Evolutionary conservation across 495 filamentous ascomycete species (phyloP).

Genomic region (Neurospora sp.): DNA sequence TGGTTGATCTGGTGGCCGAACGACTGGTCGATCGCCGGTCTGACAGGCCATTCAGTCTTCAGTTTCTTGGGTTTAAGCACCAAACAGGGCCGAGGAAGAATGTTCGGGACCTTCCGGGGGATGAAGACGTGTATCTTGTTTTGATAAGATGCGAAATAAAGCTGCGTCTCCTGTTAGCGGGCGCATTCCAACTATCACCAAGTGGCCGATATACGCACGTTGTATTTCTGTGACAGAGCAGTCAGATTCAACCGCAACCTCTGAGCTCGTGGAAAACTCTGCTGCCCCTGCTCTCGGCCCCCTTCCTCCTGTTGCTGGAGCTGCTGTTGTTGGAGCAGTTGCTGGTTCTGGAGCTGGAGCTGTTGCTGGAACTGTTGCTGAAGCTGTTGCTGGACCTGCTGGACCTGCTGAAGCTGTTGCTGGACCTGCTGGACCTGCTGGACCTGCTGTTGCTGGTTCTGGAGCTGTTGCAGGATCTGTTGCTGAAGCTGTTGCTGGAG

Average conservation of each 20-base stretch:
- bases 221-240: conserved; percentile 38
- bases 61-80: conserved; percentile 55
- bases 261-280: conserved; percentile 24
- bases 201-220: conserved; percentile 18
- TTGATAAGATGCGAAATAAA: conserved; percentile 70
- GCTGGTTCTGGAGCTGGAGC: neutral
- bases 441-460: conserved; percentile 1
- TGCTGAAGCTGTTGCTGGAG: too few species aligned
- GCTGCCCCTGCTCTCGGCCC: neutral
- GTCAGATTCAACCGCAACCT: conserved; percentile 37
- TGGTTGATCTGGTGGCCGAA: conserved; percentile 69
- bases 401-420: conserved; percentile 7
- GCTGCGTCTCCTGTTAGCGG: conserved; percentile 16
- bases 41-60: conserved; percentile 22
- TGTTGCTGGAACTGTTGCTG: neutral
- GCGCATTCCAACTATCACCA: neutral
- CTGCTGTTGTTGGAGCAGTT: neutral
- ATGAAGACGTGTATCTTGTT: conserved; percentile 65
- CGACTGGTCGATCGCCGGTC: conserved; percentile 45
- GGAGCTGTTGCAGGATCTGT: neutral
- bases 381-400: neutral
- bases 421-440: conserved; percentile 3
- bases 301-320: conserved; percentile 4
- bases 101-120: conserved; percentile 50
- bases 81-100: conserved; percentile 52